Conservation (phyloP, 2,329 filamentous ascomycete species). For the Scedosporium boydii region DNA sequence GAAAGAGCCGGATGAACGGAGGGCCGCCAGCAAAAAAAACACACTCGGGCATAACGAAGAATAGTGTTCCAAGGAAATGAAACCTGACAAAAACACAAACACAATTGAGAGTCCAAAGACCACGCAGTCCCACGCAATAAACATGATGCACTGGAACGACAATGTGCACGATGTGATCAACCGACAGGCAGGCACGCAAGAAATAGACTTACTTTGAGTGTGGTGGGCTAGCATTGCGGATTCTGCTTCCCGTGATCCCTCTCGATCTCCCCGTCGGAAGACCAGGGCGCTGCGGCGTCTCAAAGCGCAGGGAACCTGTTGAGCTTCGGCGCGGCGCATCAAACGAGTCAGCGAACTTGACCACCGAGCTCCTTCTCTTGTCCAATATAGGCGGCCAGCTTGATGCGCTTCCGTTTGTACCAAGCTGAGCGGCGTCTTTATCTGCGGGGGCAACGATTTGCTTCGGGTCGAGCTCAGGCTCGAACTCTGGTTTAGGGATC, state of each 20-base stretch:
- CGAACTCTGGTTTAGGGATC: neutral
- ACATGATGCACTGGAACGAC: neutral
- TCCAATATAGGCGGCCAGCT: neutral
- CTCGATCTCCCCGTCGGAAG: neutral
- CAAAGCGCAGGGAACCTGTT: slow-evolving; percentile 4
- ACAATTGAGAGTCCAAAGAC: neutral
- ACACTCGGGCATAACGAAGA: too few species aligned
- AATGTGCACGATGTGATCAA: neutral
- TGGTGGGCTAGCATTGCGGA: slow-evolving; percentile 6
- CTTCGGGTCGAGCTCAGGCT: neutral
- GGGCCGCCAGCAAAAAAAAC: too few species aligned
- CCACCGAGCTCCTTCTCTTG: neutral
- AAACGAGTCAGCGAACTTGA: neutral
- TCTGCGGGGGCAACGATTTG: neutral
- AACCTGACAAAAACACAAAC: neutral
- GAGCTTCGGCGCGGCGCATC: neutral
- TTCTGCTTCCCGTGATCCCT: slow-evolving; percentile 1
- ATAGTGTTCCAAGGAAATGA: too few species aligned
- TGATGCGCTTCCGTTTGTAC: neutral
- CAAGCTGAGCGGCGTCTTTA: neutral
- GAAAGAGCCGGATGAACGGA: too few species aligned
- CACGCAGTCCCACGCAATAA: neutral
- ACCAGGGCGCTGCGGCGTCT: neutral
- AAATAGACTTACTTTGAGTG: slow-evolving; percentile 3
- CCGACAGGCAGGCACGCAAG: neutral